Conservation (phyloP, 2,329 filamentous ascomycete species). For the Penicillium concentricum region DNA sequence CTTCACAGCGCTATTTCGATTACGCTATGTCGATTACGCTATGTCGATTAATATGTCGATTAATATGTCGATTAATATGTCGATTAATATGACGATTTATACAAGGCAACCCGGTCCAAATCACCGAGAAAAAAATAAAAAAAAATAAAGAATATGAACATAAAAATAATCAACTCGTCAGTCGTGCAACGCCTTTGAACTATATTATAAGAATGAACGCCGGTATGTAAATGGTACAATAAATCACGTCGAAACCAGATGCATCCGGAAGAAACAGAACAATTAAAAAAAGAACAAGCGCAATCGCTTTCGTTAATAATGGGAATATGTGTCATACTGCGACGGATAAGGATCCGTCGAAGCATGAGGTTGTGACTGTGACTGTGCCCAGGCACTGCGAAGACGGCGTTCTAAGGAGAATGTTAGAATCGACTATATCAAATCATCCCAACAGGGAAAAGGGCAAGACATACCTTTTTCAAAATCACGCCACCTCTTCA, state of each 20-base stretch:
- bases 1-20: neutral
- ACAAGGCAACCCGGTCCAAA: neutral
- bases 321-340: slow-evolving; percentile 39
- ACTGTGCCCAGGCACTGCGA: slow-evolving; percentile 23
- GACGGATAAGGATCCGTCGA: slow-evolving; percentile 28
- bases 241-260: slow-evolving; percentile 17
- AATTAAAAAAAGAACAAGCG: slow-evolving; percentile 6
- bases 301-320: slow-evolving; percentile 31
- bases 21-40: too few species aligned
- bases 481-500: slow-evolving; percentile 98
- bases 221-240: slow-evolving; percentile 16
- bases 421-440: slow-evolving; percentile 3
- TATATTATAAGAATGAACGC: slow-evolving; percentile 8
- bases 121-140: too few species aligned
- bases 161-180: slow-evolving; percentile 2
- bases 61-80: too few species aligned
- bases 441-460: neutral
- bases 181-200: slow-evolving; percentile 1
- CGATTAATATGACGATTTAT: too few species aligned
- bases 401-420: slow-evolving; percentile 38
- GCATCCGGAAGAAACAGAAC: neutral
- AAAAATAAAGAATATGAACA: neutral
- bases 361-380: slow-evolving; percentile 23
- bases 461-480: slow-evolving; percentile 62
- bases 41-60: too few species aligned